Base-by-base conservation (phyloP, 169 alveolate species). In the Plasmodium adleri region DNA sequence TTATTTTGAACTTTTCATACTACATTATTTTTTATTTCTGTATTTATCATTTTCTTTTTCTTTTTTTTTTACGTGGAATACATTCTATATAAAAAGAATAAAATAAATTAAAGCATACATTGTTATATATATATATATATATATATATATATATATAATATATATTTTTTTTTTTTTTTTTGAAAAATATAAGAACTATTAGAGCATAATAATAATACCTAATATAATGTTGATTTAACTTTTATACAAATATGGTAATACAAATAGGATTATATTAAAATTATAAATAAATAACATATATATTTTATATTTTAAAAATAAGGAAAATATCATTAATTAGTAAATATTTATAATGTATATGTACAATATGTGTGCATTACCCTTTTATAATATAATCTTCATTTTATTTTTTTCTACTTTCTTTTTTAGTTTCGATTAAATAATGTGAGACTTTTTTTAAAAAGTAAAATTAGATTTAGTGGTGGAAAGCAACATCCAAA, bases 401-500 rank as follows among this genome's bases (percentile, higher is more conserved):
- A 56, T 56, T 56, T 56, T 13, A 56, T 12, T 58, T 3, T 54
- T 58, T 26, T 64, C 43, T 17, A 59, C 54, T 20, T 45, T 56
- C 71, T 70, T 20, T 68, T 43, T 83, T 50, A 83, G 91, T 83
- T 83, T 78, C 83, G 91, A 24, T 62, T 83, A 68, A 83, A 83
- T 72, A 83, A 83, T 83, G 91, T 66, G 71, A 67, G 91, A 70
- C 72, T 68, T 83, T 83, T 83, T 68, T 83, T 83, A 26, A 83
- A 83, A 83, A 83, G 91, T 67, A 83, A 68, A 58, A 68, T 83
- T 83, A 67, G 91, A 6, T 68, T 83, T 10, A 83, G 91, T 70
- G 91, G 91, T 58, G 91, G 91, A 1, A 83, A 83, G 43, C 91
- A 83, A 47, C 91, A 83, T 28, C 91, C 91, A 32, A 83, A 83